Evolutionary conservation across 2,329 filamentous ascomycete genomes (phyloP).

Genomic region (Chaetoscypha palmicola): DNA sequence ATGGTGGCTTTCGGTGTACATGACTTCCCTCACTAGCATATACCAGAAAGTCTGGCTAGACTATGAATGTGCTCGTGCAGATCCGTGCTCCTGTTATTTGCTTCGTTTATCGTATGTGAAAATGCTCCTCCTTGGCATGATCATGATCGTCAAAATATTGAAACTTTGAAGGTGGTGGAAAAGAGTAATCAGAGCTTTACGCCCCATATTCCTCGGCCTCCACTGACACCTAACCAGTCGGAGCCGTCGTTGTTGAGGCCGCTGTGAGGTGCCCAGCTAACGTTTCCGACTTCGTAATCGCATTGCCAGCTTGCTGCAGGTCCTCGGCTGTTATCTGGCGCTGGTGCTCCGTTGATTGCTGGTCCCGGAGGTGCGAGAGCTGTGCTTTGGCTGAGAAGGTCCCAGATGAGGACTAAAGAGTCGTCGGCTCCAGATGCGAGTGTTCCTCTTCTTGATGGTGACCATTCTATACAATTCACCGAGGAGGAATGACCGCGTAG

Average conservation of each 20-base stretch:
- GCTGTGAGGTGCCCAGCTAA: conserved; percentile 75
- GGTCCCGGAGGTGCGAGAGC: conserved; percentile 29
- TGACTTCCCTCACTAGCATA: too few relatives aligned
- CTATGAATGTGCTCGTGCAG: too few relatives aligned
- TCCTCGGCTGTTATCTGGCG: conserved; percentile 51
- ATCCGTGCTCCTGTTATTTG: too few relatives aligned
- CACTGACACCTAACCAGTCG: conserved; percentile 79
- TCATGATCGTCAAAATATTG: too few relatives aligned
- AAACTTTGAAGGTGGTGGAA: background rate
- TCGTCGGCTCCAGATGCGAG: conserved; percentile 91
- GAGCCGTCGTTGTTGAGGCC: conserved; percentile 60
- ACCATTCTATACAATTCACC: conserved; percentile 95
- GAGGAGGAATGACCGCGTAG: conserved; percentile 79
- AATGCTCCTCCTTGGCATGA: background rate
- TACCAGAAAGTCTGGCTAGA: too few relatives aligned
- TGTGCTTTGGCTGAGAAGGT: conserved; percentile 60
- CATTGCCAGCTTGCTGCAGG: conserved; percentile 76
- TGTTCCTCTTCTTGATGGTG: conserved; percentile 75
- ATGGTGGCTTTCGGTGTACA: too few relatives aligned
- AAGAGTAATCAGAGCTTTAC: conserved; percentile 27
- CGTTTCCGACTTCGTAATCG: conserved; percentile 79
- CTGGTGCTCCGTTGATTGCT: conserved; percentile 42
- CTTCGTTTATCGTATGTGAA: too few relatives aligned
- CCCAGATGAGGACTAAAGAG: conserved; percentile 87
- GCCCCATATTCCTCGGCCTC: conserved; percentile 75